A percentile compares a stretch with the other conserved stretches of the same genome.
These are phyloP conservation scores for Euphorbia peplus DNA, from an alignment of 345 rosid genomes.

Conservation along the genomic window DNA sequence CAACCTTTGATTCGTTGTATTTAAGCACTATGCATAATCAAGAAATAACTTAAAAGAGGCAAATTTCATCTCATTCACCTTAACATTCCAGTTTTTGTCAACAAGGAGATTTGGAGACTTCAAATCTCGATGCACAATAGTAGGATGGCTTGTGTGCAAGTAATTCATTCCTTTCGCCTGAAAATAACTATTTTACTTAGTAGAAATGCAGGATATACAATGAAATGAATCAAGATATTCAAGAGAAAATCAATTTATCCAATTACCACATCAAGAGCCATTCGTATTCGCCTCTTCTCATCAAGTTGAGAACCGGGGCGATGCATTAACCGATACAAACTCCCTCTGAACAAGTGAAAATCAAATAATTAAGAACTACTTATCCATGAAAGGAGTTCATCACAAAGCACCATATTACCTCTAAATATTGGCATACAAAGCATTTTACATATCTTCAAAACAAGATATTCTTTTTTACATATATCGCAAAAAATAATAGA, in stretches of 20 bases:
- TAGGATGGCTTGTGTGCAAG: constrained; percentile 91
- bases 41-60: background rate
- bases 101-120: constrained; percentile 97
- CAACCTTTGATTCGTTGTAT: background rate
- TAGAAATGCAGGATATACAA: constrained; percentile 9
- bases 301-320: constrained; percentile 73
- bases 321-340: constrained; percentile 84
- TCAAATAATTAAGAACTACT: background rate
- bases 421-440: background rate
- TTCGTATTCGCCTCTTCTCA: constrained; percentile 82
- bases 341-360: constrained; percentile 58
- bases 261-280: constrained; percentile 97
- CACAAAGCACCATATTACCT: background rate
- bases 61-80: constrained; percentile 41
- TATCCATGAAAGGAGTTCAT: too few relatives aligned
- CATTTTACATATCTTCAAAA: background rate
- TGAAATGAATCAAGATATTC: background rate
- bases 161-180: constrained; percentile 99
- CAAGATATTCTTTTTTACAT: background rate
- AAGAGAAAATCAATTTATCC: constrained; percentile 9
- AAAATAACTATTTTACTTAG: constrained; percentile 14
- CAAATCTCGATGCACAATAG: constrained; percentile 93
- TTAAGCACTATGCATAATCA: background rate
- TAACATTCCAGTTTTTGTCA: constrained; percentile 93
- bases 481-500: background rate